Conservation (phyloP, 192 early-diverging fungal species). For the Gryganskiella cystojenkinii region DNA sequence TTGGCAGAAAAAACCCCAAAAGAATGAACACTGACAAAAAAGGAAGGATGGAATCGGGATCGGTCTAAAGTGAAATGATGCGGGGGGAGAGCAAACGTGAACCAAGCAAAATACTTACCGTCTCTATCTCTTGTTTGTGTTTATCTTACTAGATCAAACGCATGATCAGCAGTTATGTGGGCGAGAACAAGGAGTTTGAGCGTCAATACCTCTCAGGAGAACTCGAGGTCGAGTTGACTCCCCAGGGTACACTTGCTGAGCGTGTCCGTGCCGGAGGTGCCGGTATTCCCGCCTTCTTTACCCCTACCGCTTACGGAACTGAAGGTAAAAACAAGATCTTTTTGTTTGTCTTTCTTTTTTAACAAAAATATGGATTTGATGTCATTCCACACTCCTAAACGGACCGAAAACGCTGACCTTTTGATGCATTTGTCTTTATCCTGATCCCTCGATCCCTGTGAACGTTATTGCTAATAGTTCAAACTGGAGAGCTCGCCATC, state of each 20-base stretch:
- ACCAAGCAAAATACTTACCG: not conserved
- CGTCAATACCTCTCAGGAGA: constrained; percentile 85
- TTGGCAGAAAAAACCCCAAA: no score
- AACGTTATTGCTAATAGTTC: no score
- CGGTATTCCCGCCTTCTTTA: constrained; percentile 81
- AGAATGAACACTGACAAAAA: no score
- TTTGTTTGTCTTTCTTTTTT: not conserved
- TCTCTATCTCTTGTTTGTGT: not conserved
- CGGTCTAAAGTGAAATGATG: constrained; percentile 2
- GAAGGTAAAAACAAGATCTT: constrained; percentile 28
- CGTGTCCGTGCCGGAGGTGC: constrained; percentile 81
- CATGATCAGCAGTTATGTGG: constrained; percentile 83
- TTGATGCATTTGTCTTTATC: not conserved
- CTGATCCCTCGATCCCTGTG: not conserved
- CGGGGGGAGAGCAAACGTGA: no score
- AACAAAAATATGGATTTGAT: no score
- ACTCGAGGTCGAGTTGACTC: constrained; percentile 80
- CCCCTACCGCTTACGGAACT: constrained; percentile 78
- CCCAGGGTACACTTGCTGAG: constrained; percentile 84
- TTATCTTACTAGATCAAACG: constrained; percentile 76
- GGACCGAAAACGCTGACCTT: not conserved
- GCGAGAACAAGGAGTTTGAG: constrained; percentile 86
- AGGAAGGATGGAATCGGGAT: not conserved
- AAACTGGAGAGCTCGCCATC: constrained; percentile 79
- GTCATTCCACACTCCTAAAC: no score